Conservation (phyloP, 345 rosid species). For the Salix exigua region DNA sequence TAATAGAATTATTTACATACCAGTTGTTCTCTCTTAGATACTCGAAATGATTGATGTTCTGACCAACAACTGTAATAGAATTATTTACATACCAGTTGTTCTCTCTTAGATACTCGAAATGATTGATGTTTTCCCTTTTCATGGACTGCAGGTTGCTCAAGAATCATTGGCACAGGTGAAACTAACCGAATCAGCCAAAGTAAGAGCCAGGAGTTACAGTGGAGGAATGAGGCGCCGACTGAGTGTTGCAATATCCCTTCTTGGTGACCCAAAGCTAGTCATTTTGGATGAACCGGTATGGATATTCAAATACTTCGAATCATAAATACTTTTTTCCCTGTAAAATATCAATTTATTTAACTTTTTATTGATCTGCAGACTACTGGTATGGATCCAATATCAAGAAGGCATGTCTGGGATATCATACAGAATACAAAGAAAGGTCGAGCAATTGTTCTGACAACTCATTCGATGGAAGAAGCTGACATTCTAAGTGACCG, state of each 20-base stretch:
- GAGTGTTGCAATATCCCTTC: conserved; percentile 84
- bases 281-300: conserved; percentile 84
- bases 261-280: conserved; percentile 83
- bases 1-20: not conserved
- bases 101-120: not conserved
- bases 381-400: conserved; percentile 94
- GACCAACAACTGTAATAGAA: not conserved
- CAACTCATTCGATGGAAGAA: conserved; percentile 97
- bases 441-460: conserved; percentile 77
- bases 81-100: not conserved
- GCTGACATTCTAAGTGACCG: conserved; percentile 89
- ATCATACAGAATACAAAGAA: conserved; percentile 75
- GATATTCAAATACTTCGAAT: not conserved
- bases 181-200: conserved; percentile 57
- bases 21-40: not conserved
- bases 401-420: conserved; percentile 95
- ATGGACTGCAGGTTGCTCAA: conserved; percentile 43
- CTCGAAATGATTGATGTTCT: not conserved
- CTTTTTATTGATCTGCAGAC: conserved; percentile 41
- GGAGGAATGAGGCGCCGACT: conserved; percentile 97
- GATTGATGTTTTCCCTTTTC: not conserved
- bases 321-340: not conserved
- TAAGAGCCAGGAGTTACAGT: conserved; percentile 86
- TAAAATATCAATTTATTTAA: not conserved
- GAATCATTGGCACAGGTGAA: conserved; percentile 68